A percentile compares a stretch with the other conserved stretches of the same genome.
These are phyloP conservation scores for Globisporangium perplexum DNA, from an alignment of 352 stramenopile species.

Conservation along the genomic window DNA sequence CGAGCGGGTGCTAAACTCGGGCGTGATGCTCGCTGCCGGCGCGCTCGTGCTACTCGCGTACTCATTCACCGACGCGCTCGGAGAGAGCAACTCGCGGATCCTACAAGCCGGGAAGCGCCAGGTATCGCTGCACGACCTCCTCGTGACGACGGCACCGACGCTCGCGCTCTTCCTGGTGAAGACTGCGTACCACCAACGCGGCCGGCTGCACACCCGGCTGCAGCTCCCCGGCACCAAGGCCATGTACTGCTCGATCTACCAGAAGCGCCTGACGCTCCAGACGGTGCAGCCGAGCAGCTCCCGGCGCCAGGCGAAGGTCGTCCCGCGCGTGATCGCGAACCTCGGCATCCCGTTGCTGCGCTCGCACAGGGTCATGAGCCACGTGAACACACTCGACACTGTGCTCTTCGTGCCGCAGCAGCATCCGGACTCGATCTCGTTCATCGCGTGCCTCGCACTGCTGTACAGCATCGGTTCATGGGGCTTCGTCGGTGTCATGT, in stretches of 20 bases:
- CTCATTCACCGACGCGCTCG: slow-evolving; percentile 12
- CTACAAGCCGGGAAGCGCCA: slow-evolving; percentile 11
- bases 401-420: neutral
- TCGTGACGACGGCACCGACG: slow-evolving; percentile 21
- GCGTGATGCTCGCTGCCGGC: neutral
- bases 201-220: neutral
- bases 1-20: slow-evolving; percentile 8
- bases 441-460: neutral
- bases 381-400: slow-evolving; percentile 12
- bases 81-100: slow-evolving; percentile 3
- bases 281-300: slow-evolving; percentile 1
- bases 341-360: slow-evolving; percentile 10
- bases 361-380: slow-evolving; percentile 9
- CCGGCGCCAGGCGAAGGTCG: slow-evolving; percentile 1
- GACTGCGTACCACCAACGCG: slow-evolving; percentile 11
- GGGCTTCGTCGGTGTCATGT: slow-evolving; percentile 10
- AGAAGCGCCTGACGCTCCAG: slow-evolving; percentile 12
- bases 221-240: slow-evolving; percentile 4
- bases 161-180: slow-evolving; percentile 19
- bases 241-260: slow-evolving; percentile 17
- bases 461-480: slow-evolving; percentile 13
- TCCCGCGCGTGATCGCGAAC: slow-evolving; percentile 1
- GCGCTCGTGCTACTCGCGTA: slow-evolving; percentile 3
- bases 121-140: slow-evolving; percentile 17
- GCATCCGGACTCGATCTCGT: neutral